Base-by-base conservation (phyloP, 257 asterid species). In the Capsicum baccatum region DNA sequence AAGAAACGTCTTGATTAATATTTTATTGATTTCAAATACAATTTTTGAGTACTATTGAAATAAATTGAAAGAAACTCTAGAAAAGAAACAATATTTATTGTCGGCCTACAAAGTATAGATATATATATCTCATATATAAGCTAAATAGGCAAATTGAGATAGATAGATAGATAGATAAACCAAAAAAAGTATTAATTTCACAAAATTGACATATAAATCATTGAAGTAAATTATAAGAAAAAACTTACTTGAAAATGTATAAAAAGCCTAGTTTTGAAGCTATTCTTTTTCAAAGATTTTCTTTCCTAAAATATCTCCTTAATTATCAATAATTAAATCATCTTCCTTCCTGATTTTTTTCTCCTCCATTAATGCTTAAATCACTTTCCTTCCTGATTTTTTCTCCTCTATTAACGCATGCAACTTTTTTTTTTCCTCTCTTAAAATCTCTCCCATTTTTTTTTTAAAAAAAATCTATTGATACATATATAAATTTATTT, bases 211-310 rank as follows among this genome's bases (percentile, higher is more conserved):
- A 15, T 68, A 37, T 37, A 68, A 68, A 42, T 69, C 79, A 9
- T 42, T 44, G 8, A 16, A 69, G 35, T 69, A 70, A 42, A 42
- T 63, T 63, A 63, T 16, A 70, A 2, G 6, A 42, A 56, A 70
- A 6, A 4, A 16, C 79, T 16, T 70, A 70, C 56, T 42, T 69
- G 54, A 69, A 69, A 69, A 69, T 69, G 54, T 69, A 69, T 69
- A 16, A 69, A 69, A 8, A 19, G 33, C 55, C 79, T 42, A 42
- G 55, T 16, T 39, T 26, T n/a, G 26, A 26, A 26, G 33, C 33
- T 26, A 26, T 26, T 26, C 0, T 26, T 26, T 26, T 26, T 26
- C 33, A 26, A 26, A 26, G 33, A 26, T 26, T 26, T 26, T 26
- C 33, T 26, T 26, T 26, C 33, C 33, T 26, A 26, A 26, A 26